phyloP scores from a whole-genome alignment of 768 basidiomycete species.

The Lanmaoa rubissima region DNA sequence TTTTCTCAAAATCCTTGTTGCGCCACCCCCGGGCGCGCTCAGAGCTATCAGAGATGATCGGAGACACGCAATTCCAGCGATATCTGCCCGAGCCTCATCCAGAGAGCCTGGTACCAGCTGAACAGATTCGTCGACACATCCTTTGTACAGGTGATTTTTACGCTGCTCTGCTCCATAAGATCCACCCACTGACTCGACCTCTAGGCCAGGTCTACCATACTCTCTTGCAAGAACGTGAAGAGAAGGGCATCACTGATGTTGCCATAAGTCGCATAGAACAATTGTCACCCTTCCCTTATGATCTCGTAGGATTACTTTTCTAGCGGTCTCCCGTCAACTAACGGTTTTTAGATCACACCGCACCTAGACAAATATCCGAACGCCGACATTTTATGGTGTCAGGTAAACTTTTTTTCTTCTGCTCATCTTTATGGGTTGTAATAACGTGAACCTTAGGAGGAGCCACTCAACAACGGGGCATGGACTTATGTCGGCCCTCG shows the following conservation, averaged over 20 bases:
- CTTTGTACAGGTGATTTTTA: slow-evolving; percentile 67
- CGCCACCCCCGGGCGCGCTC: slow-evolving; percentile 94
- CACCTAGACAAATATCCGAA: slow-evolving; percentile 97
- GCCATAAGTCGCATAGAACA: slow-evolving; percentile 95
- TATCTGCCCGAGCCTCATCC: slow-evolving; percentile 85
- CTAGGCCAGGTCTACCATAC: slow-evolving; percentile 92
- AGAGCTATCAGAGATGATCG: slow-evolving; percentile 81
- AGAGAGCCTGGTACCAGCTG: slow-evolving; percentile 70
- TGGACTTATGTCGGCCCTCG: slow-evolving; percentile 97
- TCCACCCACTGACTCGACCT: neutral
- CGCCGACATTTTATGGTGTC: slow-evolving; percentile 90
- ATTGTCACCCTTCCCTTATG: slow-evolving; percentile 96
- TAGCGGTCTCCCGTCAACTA: neutral
- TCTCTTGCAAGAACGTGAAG: slow-evolving; percentile 86
- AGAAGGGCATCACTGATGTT: slow-evolving; percentile 86
- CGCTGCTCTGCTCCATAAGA: neutral
- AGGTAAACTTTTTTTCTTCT: slow-evolving; percentile 41
- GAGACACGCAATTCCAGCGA: slow-evolving; percentile 88
- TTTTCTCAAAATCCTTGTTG: slow-evolving; percentile 96
- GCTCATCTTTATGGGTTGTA: neutral
- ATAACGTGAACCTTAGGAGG: slow-evolving; percentile 52
- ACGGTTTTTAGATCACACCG: slow-evolving; percentile 65
- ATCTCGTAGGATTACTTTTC: slow-evolving; percentile 55
- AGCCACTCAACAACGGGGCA: slow-evolving; percentile 95
- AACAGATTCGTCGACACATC: slow-evolving; percentile 89